phyloP scores from a whole-genome alignment of 2,329 filamentous ascomycete genomes.

The Paecilomyces dactylethromorphus region DNA sequence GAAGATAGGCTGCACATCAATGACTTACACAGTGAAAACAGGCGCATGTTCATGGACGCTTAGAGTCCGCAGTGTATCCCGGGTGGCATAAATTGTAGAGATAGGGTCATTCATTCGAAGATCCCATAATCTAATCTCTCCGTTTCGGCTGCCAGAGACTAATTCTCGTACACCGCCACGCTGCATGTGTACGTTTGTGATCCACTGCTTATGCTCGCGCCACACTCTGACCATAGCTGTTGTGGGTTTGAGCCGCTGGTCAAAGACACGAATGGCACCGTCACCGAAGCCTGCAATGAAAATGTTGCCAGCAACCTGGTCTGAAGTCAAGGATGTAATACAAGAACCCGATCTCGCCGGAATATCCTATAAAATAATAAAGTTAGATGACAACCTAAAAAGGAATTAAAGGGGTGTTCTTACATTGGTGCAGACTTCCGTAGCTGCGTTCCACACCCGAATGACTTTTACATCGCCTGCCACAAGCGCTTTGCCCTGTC shows the following conservation, averaged over 20 bases:
- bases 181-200: constrained; percentile 94
- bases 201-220: constrained; percentile 94
- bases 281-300: constrained; percentile 97
- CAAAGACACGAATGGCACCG: constrained; percentile 88
- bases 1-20: neutral
- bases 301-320: constrained; percentile 94
- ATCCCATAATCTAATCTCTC: constrained; percentile 94
- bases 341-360: constrained; percentile 90
- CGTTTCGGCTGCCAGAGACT: constrained; percentile 82
- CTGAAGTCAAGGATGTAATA: constrained; percentile 90
- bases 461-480: constrained; percentile 95
- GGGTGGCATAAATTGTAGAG: constrained; percentile 66
- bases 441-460: constrained; percentile 89
- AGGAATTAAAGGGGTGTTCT: constrained; percentile 15
- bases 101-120: constrained; percentile 78
- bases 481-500: constrained; percentile 89
- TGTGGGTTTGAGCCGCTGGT: constrained; percentile 74
- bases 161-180: constrained; percentile 88
- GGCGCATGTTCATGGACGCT: constrained; percentile 95
- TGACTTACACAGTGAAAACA: constrained; percentile 85
- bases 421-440: constrained; percentile 78
- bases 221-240: constrained; percentile 94
- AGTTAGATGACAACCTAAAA: neutral
- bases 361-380: constrained; percentile 57
- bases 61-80: constrained; percentile 72